phyloP scores from a whole-genome alignment of 441 rosid genomes.

The Populus trichocarpa region DNA sequence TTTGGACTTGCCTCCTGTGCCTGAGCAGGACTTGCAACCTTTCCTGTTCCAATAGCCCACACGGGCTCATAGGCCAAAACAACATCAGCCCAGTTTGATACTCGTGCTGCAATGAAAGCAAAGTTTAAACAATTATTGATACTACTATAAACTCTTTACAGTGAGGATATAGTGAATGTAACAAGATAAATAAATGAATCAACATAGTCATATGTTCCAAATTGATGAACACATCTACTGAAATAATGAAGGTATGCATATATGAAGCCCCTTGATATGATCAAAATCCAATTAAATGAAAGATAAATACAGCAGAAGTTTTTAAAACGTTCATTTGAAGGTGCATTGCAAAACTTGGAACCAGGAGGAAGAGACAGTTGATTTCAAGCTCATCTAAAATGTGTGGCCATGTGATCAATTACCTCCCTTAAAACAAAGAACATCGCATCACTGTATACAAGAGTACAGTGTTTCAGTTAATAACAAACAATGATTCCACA shows the following conservation, averaged over 20 bases:
- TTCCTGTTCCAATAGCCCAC: slow-evolving; percentile 82
- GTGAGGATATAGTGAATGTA: background rate
- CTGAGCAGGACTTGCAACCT: slow-evolving; percentile 75
- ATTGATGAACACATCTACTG: background rate
- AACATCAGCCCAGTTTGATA: slow-evolving; percentile 52
- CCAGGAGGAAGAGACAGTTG: background rate
- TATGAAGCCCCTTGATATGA: background rate
- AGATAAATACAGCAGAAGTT: background rate
- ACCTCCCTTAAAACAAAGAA: background rate
- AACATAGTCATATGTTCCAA: background rate
- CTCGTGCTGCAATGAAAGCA: slow-evolving; percentile 27
- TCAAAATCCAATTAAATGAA: background rate
- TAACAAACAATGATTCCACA: background rate
- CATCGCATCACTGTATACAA: background rate
- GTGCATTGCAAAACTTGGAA: background rate
- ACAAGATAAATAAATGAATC: background rate
- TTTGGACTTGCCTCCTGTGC: slow-evolving; percentile 65
- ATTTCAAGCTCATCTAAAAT: background rate
- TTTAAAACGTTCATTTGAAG: background rate
- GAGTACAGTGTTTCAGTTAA: background rate
- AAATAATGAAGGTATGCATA: background rate
- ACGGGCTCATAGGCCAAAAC: slow-evolving; percentile 75
- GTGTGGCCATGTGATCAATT: background rate
- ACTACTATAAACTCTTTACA: background rate
- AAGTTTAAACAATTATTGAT: background rate